Evolutionary conservation across 805 yeast genomes (phyloP).

Genomic region (Cyberlindnera suaveolens): DNA sequence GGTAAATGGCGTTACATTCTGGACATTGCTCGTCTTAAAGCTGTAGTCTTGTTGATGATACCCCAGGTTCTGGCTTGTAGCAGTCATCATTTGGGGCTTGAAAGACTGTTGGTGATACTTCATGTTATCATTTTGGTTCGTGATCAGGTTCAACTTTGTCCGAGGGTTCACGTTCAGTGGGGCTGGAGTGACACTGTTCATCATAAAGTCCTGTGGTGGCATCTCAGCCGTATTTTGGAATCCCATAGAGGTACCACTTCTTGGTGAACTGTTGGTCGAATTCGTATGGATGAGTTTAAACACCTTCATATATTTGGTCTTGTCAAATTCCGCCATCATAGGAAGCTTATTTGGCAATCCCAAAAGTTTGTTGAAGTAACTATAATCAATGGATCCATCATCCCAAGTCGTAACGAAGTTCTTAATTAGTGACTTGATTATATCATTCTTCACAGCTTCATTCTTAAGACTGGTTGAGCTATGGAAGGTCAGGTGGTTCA

Average conservation of each 20-base stretch:
- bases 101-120: too few species aligned
- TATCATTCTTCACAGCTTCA: constrained; percentile 18
- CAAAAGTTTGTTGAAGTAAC: constrained; percentile 6
- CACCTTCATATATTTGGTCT: background rate
- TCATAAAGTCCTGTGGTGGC: too few species aligned
- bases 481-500: constrained; percentile 27
- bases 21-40: background rate
- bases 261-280: background rate
- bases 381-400: constrained; percentile 26
- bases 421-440: constrained; percentile 20
- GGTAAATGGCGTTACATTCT: constrained; percentile 1
- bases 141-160: background rate
- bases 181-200: too few species aligned
- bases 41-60: background rate
- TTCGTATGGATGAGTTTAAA: constrained; percentile 4
- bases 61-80: too few species aligned
- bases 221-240: background rate
- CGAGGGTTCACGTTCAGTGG: background rate
- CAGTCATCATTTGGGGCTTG: too few species aligned
- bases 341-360: background rate
- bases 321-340: constrained; percentile 2
- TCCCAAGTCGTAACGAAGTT: constrained; percentile 28
- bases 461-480: constrained; percentile 4
- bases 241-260: background rate
- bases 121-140: background rate